Evolutionary conservation across 139 green algal species (phyloP).

Genomic region (Tetradesmus lagerheimii): DNA sequence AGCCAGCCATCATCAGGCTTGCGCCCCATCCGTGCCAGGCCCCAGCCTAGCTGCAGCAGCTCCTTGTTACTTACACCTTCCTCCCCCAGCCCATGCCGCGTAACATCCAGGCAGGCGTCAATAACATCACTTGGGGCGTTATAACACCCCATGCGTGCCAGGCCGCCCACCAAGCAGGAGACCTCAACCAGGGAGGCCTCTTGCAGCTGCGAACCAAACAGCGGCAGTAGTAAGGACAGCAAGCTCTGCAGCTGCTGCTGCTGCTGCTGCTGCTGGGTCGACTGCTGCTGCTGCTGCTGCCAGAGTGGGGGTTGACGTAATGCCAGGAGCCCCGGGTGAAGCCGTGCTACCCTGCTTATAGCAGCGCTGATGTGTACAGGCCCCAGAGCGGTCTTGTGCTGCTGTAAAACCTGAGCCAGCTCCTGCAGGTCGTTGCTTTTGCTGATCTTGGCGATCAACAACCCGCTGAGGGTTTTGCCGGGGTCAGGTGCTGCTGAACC

Average conservation of each 20-base stretch:
- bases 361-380: conserved; percentile 25
- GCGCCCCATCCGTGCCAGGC: not conserved
- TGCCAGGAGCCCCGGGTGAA: not conserved
- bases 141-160: conserved; percentile 6
- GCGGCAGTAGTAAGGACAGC: not conserved
- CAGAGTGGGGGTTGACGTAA: not conserved
- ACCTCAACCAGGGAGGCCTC: not conserved
- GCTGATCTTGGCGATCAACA: not conserved
- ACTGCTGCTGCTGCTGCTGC: not conserved
- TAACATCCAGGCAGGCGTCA: conserved; percentile 9
- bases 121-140: conserved; percentile 12
- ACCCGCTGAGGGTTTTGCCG: not conserved
- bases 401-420: not conserved
- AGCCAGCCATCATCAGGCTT: not conserved
- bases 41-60: conserved; percentile 38
- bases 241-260: not conserved
- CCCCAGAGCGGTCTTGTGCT: not conserved
- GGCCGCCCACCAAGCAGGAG: conserved; percentile 12
- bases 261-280: conserved; percentile 13
- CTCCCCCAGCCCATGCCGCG: not conserved
- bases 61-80: not conserved
- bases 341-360: not conserved
- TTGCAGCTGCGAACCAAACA: not conserved
- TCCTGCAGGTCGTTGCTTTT: not conserved
- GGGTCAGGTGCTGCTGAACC: not conserved